A percentile compares a stretch with the other conserved stretches of the same genome.
Conservation (phyloP, 352 stramenopile genomes). For the Phytophthora podocarpi region DNA sequence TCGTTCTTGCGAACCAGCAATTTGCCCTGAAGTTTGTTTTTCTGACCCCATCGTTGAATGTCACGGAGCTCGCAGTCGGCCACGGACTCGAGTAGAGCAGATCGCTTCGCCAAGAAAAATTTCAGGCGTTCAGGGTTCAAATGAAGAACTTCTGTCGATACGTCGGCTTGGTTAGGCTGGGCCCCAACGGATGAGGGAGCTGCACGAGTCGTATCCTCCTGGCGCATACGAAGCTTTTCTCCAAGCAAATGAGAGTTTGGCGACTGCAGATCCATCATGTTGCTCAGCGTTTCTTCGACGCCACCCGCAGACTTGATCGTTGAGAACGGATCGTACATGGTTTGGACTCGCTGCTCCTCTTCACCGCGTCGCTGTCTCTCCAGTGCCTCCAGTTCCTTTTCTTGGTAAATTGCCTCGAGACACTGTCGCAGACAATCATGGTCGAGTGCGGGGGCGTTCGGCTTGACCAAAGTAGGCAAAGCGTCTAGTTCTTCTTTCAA, state of each 20-base stretch:
- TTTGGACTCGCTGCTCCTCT: slow-evolving; percentile 22
- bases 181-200: neutral
- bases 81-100: slow-evolving; percentile 29
- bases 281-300: slow-evolving; percentile 51
- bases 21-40: slow-evolving; percentile 56
- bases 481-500: slow-evolving; percentile 5
- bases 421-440: slow-evolving; percentile 30
- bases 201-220: slow-evolving; percentile 46
- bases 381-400: slow-evolving; percentile 40
- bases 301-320: slow-evolving; percentile 57
- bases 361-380: slow-evolving; percentile 19
- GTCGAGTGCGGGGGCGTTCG: neutral
- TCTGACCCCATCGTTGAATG: slow-evolving; percentile 28
- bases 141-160: slow-evolving; percentile 10
- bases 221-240: slow-evolving; percentile 54
- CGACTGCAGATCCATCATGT: slow-evolving; percentile 36
- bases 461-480: slow-evolving; percentile 2
- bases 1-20: slow-evolving; percentile 52
- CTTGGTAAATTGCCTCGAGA: slow-evolving; percentile 42
- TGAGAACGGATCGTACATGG: slow-evolving; percentile 61
- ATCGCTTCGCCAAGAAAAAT: slow-evolving; percentile 41
- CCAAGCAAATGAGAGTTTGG: slow-evolving; percentile 30
- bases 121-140: slow-evolving; percentile 45
- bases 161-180: neutral
- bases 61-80: slow-evolving; percentile 41